phyloP scores from a whole-genome alignment of 805 yeast species.

The Metschnikowia koreensis region DNA sequence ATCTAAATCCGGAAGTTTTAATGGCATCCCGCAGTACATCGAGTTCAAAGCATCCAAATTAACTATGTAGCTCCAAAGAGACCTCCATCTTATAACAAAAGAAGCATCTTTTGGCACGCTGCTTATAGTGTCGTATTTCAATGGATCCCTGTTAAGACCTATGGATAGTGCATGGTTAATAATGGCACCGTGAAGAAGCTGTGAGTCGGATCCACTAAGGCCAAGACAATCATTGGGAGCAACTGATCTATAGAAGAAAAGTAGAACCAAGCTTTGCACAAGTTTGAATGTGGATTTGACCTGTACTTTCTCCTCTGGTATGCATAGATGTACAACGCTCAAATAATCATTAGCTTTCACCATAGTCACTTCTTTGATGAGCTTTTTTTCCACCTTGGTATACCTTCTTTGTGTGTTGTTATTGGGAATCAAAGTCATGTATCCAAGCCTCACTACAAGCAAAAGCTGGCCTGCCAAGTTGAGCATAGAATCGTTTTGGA shows the following conservation, averaged over 20 bases:
- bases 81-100: constrained; percentile 34
- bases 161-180: constrained; percentile 39
- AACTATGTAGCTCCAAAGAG: constrained; percentile 34
- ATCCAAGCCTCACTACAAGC: constrained; percentile 34
- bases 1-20: constrained; percentile 27
- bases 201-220: constrained; percentile 39
- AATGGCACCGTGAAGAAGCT: constrained; percentile 35
- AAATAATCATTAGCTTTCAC: constrained; percentile 28
- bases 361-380: constrained; percentile 31
- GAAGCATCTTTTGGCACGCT: constrained; percentile 28
- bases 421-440: constrained; percentile 39
- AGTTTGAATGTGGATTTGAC: constrained; percentile 33
- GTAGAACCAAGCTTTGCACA: constrained; percentile 34
- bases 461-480: constrained; percentile 30
- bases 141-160: constrained; percentile 43
- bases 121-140: constrained; percentile 28
- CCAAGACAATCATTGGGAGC: constrained; percentile 45
- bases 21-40: constrained; percentile 32
- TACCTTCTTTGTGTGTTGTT: constrained; percentile 28
- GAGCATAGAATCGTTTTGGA: constrained; percentile 33
- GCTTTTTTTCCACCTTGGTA: constrained; percentile 24
- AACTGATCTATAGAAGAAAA: constrained; percentile 35
- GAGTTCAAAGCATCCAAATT: constrained; percentile 31
- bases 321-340: constrained; percentile 34
- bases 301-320: constrained; percentile 30